Evolutionary conservation across 495 filamentous ascomycete genomes (phyloP), one percentile per base, ranked within the genome.

Genomic region (Xylaria acuta): DNA sequence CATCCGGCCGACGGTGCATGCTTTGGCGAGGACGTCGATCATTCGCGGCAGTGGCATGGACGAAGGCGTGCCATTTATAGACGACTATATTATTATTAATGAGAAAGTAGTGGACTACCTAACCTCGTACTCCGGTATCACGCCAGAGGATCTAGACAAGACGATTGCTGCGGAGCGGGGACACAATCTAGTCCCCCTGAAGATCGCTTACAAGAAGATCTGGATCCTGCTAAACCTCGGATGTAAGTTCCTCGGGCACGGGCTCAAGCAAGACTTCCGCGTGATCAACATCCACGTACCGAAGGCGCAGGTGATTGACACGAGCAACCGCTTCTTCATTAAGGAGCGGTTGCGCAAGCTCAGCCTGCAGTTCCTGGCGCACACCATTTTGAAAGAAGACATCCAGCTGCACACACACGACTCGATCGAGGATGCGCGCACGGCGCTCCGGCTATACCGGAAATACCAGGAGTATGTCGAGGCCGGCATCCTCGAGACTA

Each of bases 241-340:
- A 38, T 97, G 93, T 81, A 85, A 92, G 58, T 99, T 99, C 80
- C 89, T 99, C 38, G 96, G 96, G 9, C 96, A 99, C 79, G 94
- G 94, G 11, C 83, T 99, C 32, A 90, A 90, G 62, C 94, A 95
- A 67, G 96, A 99, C 78, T 99, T 98, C 83, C 93, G 96, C 47
- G 96, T 94, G 64, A 97, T 97, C 82, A 98, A 99, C 79, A 97
- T 99, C 67, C 93, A 97, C 78, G 92, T 99, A 6, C 96, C 97
- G 3, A 94, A 93, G 79, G 81, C 87, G 40, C 96, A 99, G 78
- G 92, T 97, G 20, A 92, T 98, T 43, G 96, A 99, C 80, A 99
- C 96, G 2, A 93, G 93, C 41, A 90, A 94, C 59, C 85, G 97
- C 22, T 98, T 95, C 84, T 94, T 92, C 82, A 86, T 92, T 63